Evolutionary conservation across 768 basidiomycete species (phyloP).

Genomic region (Amanita phalloides): DNA sequence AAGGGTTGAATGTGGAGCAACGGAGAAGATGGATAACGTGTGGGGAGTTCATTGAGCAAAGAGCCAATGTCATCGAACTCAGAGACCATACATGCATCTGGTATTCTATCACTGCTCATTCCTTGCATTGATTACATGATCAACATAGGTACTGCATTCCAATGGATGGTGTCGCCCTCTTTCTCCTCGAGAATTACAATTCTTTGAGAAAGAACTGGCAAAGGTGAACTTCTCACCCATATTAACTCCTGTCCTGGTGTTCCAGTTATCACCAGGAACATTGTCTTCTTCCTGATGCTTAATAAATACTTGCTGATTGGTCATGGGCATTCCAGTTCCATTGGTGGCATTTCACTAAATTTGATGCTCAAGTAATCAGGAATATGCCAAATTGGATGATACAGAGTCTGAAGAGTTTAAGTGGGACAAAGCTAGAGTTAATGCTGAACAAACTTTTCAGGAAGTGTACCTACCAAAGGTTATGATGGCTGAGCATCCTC

Average conservation of each 20-base stretch:
- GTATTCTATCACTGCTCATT: background rate
- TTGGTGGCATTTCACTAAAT: conserved; percentile 27
- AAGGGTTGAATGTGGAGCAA: too few species aligned
- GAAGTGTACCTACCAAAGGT: too few species aligned
- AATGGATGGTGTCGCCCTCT: background rate
- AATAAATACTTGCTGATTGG: too few species aligned
- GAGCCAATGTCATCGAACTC: conserved; percentile 9
- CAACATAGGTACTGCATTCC: background rate
- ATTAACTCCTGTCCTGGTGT: background rate
- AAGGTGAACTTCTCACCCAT: background rate
- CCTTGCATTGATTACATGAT: background rate
- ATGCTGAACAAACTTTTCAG: background rate
- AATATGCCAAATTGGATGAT: conserved; percentile 9
- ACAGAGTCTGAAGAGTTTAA: conserved; percentile 10
- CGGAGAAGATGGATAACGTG: too few species aligned
- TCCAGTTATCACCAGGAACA: too few species aligned
- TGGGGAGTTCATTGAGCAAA: conserved; percentile 10
- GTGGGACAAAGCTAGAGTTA: conserved; percentile 9
- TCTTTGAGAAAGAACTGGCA: conserved; percentile 3
- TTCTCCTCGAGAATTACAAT: background rate
- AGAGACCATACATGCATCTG: conserved; percentile 27
- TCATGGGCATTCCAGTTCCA: conserved; percentile 17
- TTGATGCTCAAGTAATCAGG: conserved; percentile 11
- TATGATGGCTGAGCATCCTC: too few species aligned
- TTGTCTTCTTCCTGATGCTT: too few species aligned